Evolutionary conservation across 2,329 filamentous ascomycete species (phyloP), one percentile per base, ranked within the genome.

Genomic region (Dactylellina cionopaga): DNA sequence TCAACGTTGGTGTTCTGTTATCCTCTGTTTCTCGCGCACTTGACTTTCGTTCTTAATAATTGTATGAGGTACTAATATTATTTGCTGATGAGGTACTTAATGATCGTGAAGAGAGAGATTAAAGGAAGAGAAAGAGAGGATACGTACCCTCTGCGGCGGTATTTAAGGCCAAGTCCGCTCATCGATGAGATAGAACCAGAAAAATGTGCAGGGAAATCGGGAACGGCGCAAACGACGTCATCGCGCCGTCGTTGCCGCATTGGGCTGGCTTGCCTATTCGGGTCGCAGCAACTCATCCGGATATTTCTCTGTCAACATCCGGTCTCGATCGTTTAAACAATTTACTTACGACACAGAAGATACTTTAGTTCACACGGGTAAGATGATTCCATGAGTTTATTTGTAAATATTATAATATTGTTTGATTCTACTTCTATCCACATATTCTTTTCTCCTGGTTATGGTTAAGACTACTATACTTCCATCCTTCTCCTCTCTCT

Each of bases 171-270:
- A n/a, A 47, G 44, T 10, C 24, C 7, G 22, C 19, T 17, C 3
- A 35, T 41, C 17, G 33, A 15, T 19, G 10, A 9, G 29, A 9
- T 17, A 9, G 11, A 39, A 15, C 31, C 33, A 19, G 51, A 25
- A 10, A 27, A n/a, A n/a, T 24, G 33, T 51, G n/a, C 19, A 19
- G 19, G 31, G 13, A 13, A 33, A 33, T 33, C 13, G 33, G 10
- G 44, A 56, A 56, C 52, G 27, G 35, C 7, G 15, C 44, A 17
- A 27, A 35, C 56, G 66, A 71, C 66, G 66, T 71, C 66, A 71
- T 64, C 58, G 58, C 4, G 24, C 47, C 35, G 37, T 54, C 65
- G 56, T 22, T 63, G 35, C 66, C 58, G 49, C 25, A 44, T 71
- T 54, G 9, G 51, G 64, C 33, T 15, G 11, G 51, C 33, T 64